A percentile compares a stretch with the other conserved stretches of the same genome.
These are phyloP conservation scores for Aspergillus niger DNA, from an alignment of 2,329 filamentous ascomycete species.

Conservation along the genomic window DNA sequence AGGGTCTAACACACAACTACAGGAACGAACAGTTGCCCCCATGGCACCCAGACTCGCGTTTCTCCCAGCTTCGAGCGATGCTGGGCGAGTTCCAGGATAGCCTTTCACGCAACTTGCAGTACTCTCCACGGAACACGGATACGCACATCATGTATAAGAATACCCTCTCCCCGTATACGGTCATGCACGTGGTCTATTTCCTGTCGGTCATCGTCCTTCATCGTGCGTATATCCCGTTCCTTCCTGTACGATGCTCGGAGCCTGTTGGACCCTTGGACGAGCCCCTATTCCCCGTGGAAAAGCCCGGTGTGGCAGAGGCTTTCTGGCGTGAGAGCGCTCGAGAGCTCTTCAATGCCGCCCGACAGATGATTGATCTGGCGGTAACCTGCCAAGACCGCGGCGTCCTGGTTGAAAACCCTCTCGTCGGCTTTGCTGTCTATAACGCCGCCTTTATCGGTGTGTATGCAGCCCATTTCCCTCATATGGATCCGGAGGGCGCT, in stretches of 20 bases:
- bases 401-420: conserved; percentile 56
- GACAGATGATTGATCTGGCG: conserved; percentile 57
- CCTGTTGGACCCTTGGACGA: conserved; percentile 57
- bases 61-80: conserved; percentile 48
- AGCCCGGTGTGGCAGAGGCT: conserved; percentile 45
- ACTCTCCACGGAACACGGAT: conserved; percentile 55
- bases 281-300: conserved; percentile 48
- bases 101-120: conserved; percentile 55
- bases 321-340: conserved; percentile 57
- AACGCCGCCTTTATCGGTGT: conserved; percentile 54
- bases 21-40: conserved; percentile 54
- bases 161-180: conserved; percentile 55
- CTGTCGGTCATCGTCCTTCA: conserved; percentile 59
- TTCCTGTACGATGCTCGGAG: conserved; percentile 52
- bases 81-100: conserved; percentile 54
- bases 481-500: conserved; percentile 57
- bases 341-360: conserved; percentile 55
- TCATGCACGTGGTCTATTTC: conserved; percentile 58
- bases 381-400: conserved; percentile 53
- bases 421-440: conserved; percentile 59
- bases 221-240: conserved; percentile 58
- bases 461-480: conserved; percentile 57
- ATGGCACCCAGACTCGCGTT: conserved; percentile 56
- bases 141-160: conserved; percentile 56
- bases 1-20: background rate